Base-by-base conservation (phyloP, 2,329 filamentous ascomycete genomes). In the Fusarium succisae region DNA sequence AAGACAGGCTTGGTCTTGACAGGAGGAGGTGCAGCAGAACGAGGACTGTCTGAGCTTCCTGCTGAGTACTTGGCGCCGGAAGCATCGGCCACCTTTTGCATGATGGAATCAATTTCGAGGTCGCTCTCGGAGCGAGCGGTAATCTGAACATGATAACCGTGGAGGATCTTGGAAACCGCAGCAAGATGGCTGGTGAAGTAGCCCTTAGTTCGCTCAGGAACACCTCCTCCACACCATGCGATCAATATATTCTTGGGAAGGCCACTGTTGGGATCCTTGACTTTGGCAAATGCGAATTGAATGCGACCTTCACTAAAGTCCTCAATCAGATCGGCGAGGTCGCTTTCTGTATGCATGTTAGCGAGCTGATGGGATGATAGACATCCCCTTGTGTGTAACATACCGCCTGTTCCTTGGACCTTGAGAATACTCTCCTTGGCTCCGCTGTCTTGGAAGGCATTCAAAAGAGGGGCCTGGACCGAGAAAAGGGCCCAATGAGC, bases 81-180 rank as follows among this genome's bases (percentile, higher is more conserved):
- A 35, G 96, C 93, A 87, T 98, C 95, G 69, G 94, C 91, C 54
- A 99, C 94, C 84, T 98, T 98, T 81, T 96, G 93, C 77, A 98
- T 89, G 76, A 99, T 98, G 66, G 88, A 87, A 79, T 97, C 94
- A 43, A 95, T 93, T 35, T 93, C 94, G 71, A 99, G 90, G 80
- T 98, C 95, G 79, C 90, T 90, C 72, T 98, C 94, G 72, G 95
- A 97, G 70, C 96, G 94, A 69, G 96, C 96, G 59, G 95, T 98
- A 78, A 99, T 93, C 85, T 99, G 96, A 67, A 99, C 95, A 82
- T 99, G 96, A 83, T 98, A 99, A 76, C 96, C 95, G 85, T 98
- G 95, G 47, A 99, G 90, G 76, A 98, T 88, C 84, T 98, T 98
- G 71, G 95, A 92, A 43, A 98, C 95, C 54, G 94, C 92, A 69